Conservation (phyloP, 1,284 basidiomycete genomes). For the Ceratobasidium sp. region DNA sequence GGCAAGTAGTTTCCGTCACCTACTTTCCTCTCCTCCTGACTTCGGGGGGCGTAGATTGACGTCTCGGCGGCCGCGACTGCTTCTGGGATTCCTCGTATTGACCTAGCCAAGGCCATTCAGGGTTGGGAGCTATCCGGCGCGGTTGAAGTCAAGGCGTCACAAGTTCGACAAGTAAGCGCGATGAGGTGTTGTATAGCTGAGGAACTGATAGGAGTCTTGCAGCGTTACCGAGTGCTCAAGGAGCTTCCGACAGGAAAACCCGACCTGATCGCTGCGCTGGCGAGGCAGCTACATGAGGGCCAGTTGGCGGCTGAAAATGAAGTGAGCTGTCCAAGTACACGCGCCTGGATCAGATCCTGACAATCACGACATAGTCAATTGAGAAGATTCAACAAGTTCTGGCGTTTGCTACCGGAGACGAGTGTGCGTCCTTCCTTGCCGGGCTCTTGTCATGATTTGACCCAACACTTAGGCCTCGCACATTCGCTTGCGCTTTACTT, state of each 20-base stretch:
- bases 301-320: conserved; percentile 52
- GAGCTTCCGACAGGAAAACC: conserved; percentile 52
- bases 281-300: conserved; percentile 52
- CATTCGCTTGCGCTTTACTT: conserved; percentile 59
- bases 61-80: conserved; percentile 51
- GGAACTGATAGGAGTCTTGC: conserved; percentile 1
- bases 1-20: not conserved
- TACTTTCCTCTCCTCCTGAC: not conserved
- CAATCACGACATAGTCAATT: conserved; percentile 52
- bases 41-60: conserved; percentile 52
- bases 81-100: conserved; percentile 52
- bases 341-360: not conserved
- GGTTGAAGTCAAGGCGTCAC: conserved; percentile 54
- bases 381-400: conserved; percentile 56
- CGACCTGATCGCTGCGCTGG: conserved; percentile 54
- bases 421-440: conserved; percentile 53
- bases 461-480: conserved; percentile 54
- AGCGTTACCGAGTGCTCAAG: conserved; percentile 56
- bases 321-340: conserved; percentile 51
- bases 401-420: conserved; percentile 56
- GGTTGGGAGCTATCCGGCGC: conserved; percentile 55
- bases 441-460: conserved; percentile 7
- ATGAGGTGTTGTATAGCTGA: not conserved
- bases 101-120: conserved; percentile 54
- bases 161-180: conserved; percentile 55